Percentiles rank a stretch among this genome's conserved stretches.
Evolutionary conservation across 2,329 filamentous ascomycete genomes (phyloP).

Genomic region (Iodosphaeria phyllophila): DNA sequence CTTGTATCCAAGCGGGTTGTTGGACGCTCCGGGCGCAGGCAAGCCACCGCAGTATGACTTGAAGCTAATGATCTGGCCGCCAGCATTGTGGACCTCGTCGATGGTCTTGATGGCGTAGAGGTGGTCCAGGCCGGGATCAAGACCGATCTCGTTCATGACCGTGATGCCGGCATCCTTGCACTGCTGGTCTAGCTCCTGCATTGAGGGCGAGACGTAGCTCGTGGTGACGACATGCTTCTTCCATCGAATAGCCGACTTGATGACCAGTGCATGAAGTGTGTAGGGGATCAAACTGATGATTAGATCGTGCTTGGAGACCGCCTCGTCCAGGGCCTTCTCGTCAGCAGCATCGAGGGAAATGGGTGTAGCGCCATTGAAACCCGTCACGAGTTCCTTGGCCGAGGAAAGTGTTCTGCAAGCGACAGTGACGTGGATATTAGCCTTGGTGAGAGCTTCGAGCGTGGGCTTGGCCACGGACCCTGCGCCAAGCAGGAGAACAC

Average conservation of each 20-base stretch:
- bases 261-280: constrained; percentile 70
- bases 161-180: constrained; percentile 85
- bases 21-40: constrained; percentile 50
- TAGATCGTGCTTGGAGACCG: constrained; percentile 60
- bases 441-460: constrained; percentile 36
- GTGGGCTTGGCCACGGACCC: constrained; percentile 38
- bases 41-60: constrained; percentile 72
- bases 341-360: constrained; percentile 48
- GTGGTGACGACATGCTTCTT: constrained; percentile 97
- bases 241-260: constrained; percentile 78
- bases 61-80: constrained; percentile 73
- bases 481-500: constrained; percentile 28
- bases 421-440: constrained; percentile 36
- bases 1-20: constrained; percentile 89
- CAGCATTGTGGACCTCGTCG: constrained; percentile 66
- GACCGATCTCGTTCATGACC: constrained; percentile 94
- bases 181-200: constrained; percentile 68
- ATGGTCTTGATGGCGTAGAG: constrained; percentile 71
- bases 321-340: constrained; percentile 57
- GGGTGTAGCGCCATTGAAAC: constrained; percentile 2
- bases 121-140: constrained; percentile 2
- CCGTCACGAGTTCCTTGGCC: constrained; percentile 2
- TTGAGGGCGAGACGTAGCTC: constrained; percentile 78
- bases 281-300: constrained; percentile 78
- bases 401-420: constrained; percentile 4